Evolutionary conservation across 257 asterid species (phyloP), one percentile per base, ranked within the genome.

Genomic region (Penstemon davidsonii): DNA sequence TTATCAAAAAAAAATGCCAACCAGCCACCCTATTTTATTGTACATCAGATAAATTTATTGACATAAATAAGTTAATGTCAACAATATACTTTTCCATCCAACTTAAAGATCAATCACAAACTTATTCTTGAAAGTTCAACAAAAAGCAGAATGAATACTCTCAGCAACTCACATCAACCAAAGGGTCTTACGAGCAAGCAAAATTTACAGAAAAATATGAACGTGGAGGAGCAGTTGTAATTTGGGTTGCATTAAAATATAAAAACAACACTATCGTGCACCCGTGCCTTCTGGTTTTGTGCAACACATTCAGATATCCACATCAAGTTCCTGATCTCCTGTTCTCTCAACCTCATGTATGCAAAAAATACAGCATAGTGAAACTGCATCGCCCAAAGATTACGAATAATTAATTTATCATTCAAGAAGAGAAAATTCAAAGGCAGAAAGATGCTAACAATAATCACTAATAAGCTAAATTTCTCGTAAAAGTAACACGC

Each of bases 271-370:
- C 98, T 91, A 36, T 91, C 98, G 19, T 91, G 98, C 70, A 89
- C 96, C 65, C 98, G 85, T 40, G 92, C 81, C 76, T 91, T 91
- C 81, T 91, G 98, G 90, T 91, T 91, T 75, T 91, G 96, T 25
- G 98, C 96, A 56, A 91, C 98, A 0, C 98, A 91, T 84, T 91
- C 98, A 7, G 96, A 91, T 74, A 91, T 91, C 98, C 98, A 91
- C 98, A 91, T 91, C 79, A 91, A 71, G 83, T 91, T 91, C 84
- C 96, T 80, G 86, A 91, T 91, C 84, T 91, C 98, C 82, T 91
- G 98, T 82, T 91, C 98, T 77, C 90, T 83, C 87, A 89, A 60
- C 80, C 96, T 91, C 83, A 89, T 83, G 85, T 91, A 91, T 8
- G 98, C 93, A 53, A 91, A 91, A 71, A 91, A 89, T 64, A 91